Conservation (phyloP, 352 stramenopile genomes). For the Thraustochytrium sp. region DNA sequence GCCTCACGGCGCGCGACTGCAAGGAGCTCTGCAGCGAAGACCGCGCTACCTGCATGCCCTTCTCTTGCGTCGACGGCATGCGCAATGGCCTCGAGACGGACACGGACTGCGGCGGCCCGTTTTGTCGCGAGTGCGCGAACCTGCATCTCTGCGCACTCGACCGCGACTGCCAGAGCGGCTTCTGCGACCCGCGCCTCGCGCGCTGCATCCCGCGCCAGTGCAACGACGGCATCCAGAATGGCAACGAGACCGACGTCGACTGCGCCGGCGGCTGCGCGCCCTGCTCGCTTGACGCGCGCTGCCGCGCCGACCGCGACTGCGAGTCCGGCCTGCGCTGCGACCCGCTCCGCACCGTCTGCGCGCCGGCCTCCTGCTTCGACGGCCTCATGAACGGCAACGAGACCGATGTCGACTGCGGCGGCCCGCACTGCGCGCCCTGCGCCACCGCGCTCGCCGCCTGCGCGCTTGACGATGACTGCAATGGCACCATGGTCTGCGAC, state of each 20-base stretch:
- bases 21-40: constrained; percentile 38
- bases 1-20: background rate
- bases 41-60: constrained; percentile 23
- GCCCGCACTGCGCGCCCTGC: constrained; percentile 10
- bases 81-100: constrained; percentile 33
- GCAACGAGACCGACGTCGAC: constrained; percentile 38
- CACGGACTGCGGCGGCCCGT: constrained; percentile 48
- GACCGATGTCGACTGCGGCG: constrained; percentile 41
- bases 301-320: background rate
- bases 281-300: background rate
- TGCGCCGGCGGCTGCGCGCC: constrained; percentile 10
- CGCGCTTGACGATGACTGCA: background rate
- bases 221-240: constrained; percentile 12
- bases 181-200: constrained; percentile 13
- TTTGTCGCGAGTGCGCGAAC: constrained; percentile 11
- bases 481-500: background rate
- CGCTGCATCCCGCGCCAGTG: constrained; percentile 20
- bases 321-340: background rate
- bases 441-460: background rate
- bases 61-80: constrained; percentile 29
- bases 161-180: constrained; percentile 8
- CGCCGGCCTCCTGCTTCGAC: background rate
- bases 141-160: background rate
- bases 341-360: background rate
- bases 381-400: constrained; percentile 17